These are phyloP conservation scores for Epichloe aotearoae DNA, from an alignment of 2,329 filamentous ascomycete genomes.

Conservation along the genomic window DNA sequence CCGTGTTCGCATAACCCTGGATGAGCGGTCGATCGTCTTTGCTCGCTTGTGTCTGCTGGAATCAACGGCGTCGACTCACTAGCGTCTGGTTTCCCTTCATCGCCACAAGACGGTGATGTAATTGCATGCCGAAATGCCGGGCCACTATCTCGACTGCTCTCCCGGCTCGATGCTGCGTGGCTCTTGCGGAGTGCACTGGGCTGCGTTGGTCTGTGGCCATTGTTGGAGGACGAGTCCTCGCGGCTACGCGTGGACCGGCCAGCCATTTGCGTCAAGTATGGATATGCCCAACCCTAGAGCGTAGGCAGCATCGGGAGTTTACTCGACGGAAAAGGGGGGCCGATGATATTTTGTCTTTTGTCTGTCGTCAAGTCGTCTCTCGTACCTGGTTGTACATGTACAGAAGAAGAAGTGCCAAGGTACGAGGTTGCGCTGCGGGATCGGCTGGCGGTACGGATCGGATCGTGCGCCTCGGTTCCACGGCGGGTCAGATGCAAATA, in stretches of 20 bases:
- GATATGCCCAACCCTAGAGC: background rate
- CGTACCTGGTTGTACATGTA: background rate
- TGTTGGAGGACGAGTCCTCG: conserved; percentile 14
- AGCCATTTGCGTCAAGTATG: conserved; percentile 11
- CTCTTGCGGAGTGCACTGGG: conserved; percentile 34
- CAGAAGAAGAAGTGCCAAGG: background rate
- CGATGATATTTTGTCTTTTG: background rate
- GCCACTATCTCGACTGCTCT: conserved; percentile 9
- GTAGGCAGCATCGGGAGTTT: background rate
- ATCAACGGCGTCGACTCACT: conserved; percentile 42
- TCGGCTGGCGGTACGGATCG: background rate
- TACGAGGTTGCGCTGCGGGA: background rate
- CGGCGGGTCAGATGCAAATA: too few relatives aligned
- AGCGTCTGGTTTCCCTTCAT: conserved; percentile 11
- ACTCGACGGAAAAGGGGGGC: background rate
- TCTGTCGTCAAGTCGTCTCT: background rate
- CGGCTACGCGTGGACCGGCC: conserved; percentile 16
- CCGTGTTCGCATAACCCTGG: conserved; percentile 53
- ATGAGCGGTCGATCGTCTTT: conserved; percentile 12
- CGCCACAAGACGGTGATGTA: conserved; percentile 4
- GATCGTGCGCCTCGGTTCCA: background rate
- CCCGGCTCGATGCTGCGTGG: conserved; percentile 20
- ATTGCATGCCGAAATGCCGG: conserved; percentile 6
- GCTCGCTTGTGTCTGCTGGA: conserved; percentile 5
- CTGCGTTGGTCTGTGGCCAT: conserved; percentile 27